Evolutionary conservation across 306 rosid species (phyloP).

Genomic region (Cotoneaster glaucophyllus): DNA sequence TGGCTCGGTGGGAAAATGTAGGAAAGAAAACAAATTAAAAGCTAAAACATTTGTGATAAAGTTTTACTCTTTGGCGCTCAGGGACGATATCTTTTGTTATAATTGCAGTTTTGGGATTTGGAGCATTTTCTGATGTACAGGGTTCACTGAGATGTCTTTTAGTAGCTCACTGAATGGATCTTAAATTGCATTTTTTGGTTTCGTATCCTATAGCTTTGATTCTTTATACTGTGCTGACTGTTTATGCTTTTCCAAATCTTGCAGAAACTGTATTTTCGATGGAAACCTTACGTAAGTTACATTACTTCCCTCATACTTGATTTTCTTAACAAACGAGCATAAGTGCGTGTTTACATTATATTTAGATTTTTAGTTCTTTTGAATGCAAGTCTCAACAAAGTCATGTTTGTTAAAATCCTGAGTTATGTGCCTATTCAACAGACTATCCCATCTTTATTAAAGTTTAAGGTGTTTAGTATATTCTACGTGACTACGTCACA

Average conservation of each 20-base stretch:
- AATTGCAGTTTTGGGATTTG: neutral
- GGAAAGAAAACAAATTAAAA: neutral
- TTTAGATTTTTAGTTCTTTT: neutral
- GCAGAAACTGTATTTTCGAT: constrained; percentile 78
- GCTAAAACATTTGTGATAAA: neutral
- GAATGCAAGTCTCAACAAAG: neutral
- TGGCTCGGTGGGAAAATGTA: neutral
- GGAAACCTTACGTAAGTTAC: constrained; percentile 88
- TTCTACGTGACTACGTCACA: neutral
- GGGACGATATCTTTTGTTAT: neutral
- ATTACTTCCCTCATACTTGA: neutral
- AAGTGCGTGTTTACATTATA: neutral
- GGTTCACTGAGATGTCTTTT: neutral
- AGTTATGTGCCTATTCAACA: neutral
- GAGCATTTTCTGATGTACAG: neutral
- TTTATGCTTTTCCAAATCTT: constrained; percentile 20
- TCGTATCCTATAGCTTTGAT: neutral
- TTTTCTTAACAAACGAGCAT: neutral
- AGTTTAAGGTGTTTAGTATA: neutral
- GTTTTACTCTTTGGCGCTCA: neutral
- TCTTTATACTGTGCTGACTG: constrained; percentile 26
- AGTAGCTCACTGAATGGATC: neutral
- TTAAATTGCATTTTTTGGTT: neutral
- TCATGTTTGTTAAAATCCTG: neutral
- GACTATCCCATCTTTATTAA: neutral